These are phyloP conservation scores for Cryptococcus deneoformans DNA, from an alignment of 1,284 basidiomycete genomes.

Conservation along the genomic window DNA sequence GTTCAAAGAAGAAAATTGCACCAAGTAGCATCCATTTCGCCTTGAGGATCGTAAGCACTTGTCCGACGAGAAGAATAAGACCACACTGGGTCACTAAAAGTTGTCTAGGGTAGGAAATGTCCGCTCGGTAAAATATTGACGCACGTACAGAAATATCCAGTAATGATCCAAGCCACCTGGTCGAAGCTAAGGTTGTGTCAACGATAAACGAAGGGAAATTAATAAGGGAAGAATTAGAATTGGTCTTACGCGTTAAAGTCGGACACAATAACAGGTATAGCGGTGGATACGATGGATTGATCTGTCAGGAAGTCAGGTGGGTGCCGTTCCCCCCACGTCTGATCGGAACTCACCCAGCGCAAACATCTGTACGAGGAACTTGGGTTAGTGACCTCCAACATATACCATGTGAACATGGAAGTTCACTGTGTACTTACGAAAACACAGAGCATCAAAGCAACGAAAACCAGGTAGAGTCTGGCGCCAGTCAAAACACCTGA, in stretches of 20 bases:
- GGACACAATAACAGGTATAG: slow-evolving; percentile 52
- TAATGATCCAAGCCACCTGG: slow-evolving; percentile 51
- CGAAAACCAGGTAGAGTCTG: slow-evolving; percentile 34
- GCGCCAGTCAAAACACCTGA: slow-evolving; percentile 28
- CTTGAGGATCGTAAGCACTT: slow-evolving; percentile 49
- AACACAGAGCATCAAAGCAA: slow-evolving; percentile 38
- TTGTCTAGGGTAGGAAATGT: background rate
- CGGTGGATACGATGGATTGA: slow-evolving; percentile 49
- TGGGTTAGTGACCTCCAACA: background rate
- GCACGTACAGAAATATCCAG: slow-evolving; percentile 52
- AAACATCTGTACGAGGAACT: slow-evolving; percentile 16
- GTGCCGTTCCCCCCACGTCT: background rate
- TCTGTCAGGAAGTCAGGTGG: slow-evolving; percentile 24
- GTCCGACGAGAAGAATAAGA: slow-evolving; percentile 49
- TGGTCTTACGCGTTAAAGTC: slow-evolving; percentile 49
- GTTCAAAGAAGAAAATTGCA: slow-evolving; percentile 52
- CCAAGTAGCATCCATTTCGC: slow-evolving; percentile 53
- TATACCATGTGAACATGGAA: background rate
- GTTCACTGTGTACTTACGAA: slow-evolving; percentile 30
- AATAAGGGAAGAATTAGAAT: background rate
- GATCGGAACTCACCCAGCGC: slow-evolving; percentile 12
- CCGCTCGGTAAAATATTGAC: background rate
- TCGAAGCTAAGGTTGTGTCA: slow-evolving; percentile 20
- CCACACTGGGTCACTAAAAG: slow-evolving; percentile 45
- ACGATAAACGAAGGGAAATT: too few species aligned